Conservation (phyloP, 306 rosid genomes). For the Ammopiptanthus mongolicus region DNA sequence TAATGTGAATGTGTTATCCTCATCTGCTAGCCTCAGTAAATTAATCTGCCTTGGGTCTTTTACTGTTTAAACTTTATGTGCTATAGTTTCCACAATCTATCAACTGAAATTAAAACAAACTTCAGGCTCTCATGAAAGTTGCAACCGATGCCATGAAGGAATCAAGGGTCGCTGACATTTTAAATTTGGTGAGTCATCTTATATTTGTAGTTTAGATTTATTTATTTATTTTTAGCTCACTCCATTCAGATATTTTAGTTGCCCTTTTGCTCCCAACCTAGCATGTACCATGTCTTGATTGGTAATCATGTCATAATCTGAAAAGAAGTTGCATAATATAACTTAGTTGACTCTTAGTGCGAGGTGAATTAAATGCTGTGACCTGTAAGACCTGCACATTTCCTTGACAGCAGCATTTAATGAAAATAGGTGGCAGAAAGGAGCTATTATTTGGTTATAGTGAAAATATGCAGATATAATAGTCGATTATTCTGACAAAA, state of each 20-base stretch:
- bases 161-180: constrained; percentile 65
- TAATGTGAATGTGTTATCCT: background rate
- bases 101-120: constrained; percentile 18
- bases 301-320: background rate
- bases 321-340: background rate
- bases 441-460: background rate
- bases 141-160: constrained; percentile 93
- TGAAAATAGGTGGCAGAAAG: constrained; percentile 10
- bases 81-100: constrained; percentile 15
- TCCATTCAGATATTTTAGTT: background rate
- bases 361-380: constrained; percentile 17
- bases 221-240: background rate
- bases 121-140: constrained; percentile 82
- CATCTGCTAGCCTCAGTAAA: background rate
- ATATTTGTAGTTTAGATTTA: background rate
- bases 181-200: constrained; percentile 63
- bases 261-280: background rate
- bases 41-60: background rate
- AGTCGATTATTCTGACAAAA: background rate
- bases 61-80: background rate
- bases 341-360: background rate
- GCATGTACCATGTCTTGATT: constrained; percentile 8
- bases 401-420: background rate
- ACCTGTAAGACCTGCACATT: background rate
- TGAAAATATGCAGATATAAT: background rate